These are phyloP conservation scores for Saitozyma sp. DNA, from an alignment of 768 basidiomycete genomes.

Conservation along the genomic window DNA sequence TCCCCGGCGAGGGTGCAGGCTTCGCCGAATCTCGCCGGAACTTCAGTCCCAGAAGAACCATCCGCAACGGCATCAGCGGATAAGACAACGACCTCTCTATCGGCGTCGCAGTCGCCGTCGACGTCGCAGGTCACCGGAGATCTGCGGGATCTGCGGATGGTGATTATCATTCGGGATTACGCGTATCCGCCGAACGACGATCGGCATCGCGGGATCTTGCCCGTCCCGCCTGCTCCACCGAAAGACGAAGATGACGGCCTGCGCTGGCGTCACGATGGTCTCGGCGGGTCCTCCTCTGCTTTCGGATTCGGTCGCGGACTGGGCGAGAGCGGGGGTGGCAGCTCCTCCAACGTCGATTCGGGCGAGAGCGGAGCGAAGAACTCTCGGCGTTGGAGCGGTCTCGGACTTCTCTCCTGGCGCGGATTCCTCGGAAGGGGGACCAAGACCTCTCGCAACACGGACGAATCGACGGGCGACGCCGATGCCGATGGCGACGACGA, in stretches of 20 bases:
- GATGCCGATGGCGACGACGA: slow-evolving; percentile 15
- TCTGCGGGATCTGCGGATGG: not conserved
- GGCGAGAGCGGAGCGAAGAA: not conserved
- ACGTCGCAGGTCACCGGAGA: too few species aligned
- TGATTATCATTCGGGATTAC: slow-evolving; percentile 36
- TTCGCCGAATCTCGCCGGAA: too few species aligned
- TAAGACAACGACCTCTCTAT: too few species aligned
- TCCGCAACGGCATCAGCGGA: too few species aligned
- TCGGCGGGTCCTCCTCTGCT: not conserved
- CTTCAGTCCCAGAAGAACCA: too few species aligned
- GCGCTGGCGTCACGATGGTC: not conserved
- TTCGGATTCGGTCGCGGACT: not conserved
- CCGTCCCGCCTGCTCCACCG: slow-evolving; percentile 1
- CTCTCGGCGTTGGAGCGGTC: not conserved
- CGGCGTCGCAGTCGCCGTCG: too few species aligned
- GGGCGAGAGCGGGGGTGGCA: not conserved
- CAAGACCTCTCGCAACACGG: not conserved
- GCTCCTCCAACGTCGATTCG: not conserved
- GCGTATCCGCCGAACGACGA: slow-evolving; percentile 31
- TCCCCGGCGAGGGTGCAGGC: too few species aligned
- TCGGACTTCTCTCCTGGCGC: not conserved
- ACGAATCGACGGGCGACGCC: not conserved
- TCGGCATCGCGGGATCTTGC: slow-evolving; percentile 23
- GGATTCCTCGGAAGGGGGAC: not conserved
- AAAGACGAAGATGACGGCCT: slow-evolving; percentile 1